phyloP scores from a whole-genome alignment of 2,329 filamentous ascomycete genomes.

The Thermothelomyces thermophilus region DNA sequence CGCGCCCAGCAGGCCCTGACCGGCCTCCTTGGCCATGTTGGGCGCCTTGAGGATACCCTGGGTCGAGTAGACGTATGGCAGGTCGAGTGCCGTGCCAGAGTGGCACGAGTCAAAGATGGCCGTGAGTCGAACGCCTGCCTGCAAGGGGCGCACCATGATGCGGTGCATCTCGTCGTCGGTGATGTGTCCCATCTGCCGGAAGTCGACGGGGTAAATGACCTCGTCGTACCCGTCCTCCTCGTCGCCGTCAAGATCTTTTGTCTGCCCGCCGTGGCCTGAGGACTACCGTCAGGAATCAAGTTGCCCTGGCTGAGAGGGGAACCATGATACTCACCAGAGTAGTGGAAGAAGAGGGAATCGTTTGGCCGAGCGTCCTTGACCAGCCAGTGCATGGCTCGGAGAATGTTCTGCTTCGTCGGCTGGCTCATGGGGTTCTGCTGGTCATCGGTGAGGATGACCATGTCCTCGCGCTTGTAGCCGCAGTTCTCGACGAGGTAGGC shows the following conservation, averaged over 20 bases:
- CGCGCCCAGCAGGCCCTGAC: conserved; percentile 54
- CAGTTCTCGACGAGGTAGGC: conserved; percentile 82
- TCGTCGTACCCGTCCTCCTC: conserved; percentile 79
- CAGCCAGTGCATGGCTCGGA: conserved; percentile 96
- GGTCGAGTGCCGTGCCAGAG: conserved; percentile 58
- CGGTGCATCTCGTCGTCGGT: conserved; percentile 78
- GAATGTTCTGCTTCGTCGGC: conserved; percentile 89
- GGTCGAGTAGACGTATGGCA: conserved; percentile 64
- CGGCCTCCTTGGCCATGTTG: conserved; percentile 61
- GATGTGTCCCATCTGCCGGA: conserved; percentile 71
- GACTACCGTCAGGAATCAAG: neutral
- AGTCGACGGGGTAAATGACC: conserved; percentile 79
- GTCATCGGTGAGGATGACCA: conserved; percentile 94
- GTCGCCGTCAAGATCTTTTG: conserved; percentile 70
- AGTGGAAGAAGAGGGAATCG: conserved; percentile 96
- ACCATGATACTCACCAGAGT: conserved; percentile 61
- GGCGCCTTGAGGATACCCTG: conserved; percentile 63
- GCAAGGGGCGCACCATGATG: conserved; percentile 57
- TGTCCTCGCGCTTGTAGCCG: conserved; percentile 89
- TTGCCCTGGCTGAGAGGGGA: neutral
- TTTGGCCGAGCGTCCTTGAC: conserved; percentile 89
- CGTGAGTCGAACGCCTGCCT: conserved; percentile 51
- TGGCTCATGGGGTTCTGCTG: conserved; percentile 97
- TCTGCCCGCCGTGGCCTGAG: conserved; percentile 71
- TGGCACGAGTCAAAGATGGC: conserved; percentile 62